phyloP scores from a whole-genome alignment of 768 basidiomycete genomes.

The Boletus bicolor region DNA sequence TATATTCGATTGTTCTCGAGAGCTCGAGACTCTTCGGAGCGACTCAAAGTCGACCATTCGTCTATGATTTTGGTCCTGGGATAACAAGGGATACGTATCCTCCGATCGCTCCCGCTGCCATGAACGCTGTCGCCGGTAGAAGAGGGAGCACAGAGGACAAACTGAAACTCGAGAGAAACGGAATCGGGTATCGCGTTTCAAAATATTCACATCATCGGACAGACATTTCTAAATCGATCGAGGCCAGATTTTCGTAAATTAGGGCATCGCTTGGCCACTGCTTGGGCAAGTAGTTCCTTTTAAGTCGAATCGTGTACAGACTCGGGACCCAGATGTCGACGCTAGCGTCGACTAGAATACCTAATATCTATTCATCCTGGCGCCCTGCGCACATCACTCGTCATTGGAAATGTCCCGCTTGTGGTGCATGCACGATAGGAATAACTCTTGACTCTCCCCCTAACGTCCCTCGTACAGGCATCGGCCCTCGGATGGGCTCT shows the following conservation, averaged over 20 bases:
- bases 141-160: conserved; percentile 12
- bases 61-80: conserved; percentile 75
- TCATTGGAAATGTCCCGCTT: conserved; percentile 4
- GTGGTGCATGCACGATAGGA: conserved; percentile 22
- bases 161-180: conserved; percentile 35
- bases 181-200: conserved; percentile 50
- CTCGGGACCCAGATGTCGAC: not conserved
- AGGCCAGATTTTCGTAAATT: not conserved
- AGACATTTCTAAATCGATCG: conserved; percentile 7
- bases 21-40: conserved; percentile 77
- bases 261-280: not conserved
- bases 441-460: conserved; percentile 25
- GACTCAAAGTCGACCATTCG: conserved; percentile 73
- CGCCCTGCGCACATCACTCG: not conserved
- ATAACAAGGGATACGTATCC: conserved; percentile 57
- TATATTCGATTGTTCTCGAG: conserved; percentile 72
- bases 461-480: conserved; percentile 22
- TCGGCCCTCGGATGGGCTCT: conserved; percentile 19
- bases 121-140: conserved; percentile 23
- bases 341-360: not conserved
- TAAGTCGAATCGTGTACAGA: not conserved
- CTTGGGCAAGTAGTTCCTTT: no score
- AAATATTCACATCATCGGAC: conserved; percentile 39
- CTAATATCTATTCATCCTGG: not conserved
- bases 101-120: conserved; percentile 19